Base-by-base conservation (phyloP, 441 rosid genomes). In the Adansonia rubrostipa region DNA sequence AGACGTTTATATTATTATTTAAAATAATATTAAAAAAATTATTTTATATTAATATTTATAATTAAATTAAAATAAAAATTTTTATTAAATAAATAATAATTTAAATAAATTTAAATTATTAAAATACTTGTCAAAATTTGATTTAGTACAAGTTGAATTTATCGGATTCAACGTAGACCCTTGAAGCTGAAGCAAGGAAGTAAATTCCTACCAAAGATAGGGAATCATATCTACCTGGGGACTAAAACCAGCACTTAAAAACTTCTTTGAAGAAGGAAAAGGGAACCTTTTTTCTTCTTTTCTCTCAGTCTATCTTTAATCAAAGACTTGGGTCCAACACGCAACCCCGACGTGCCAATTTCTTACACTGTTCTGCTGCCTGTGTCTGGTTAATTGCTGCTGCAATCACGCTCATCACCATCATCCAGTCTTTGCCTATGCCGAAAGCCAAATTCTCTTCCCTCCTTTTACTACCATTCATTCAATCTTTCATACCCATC, bases 341-440 rank as follows among this genome's bases (percentile, higher is more conserved):
- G 89, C 87, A 80, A 86, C 84, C 86, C 79, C 76, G 54, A 82
- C 88, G 80, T 84, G 82, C 83, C 82, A 78, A 57, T 75, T 62
- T 65, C 72, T 56, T 60, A 14, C 74, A 14, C 58, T 19, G 22
- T 13, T 64, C 56, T 63, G 20, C 66, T 19, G 47, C 67, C 57
- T 50, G 45, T 57, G 11, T 60, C 56, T 56, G 66, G 47, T 24
- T 42, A 3, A 36, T 36, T 14, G 40, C n/a, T 73, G 63, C 65
- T 24, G 40, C 40, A 36, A 36, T 44, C 56, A 8, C 47, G 72
- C 33, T 72, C 13, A 74, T 72, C 71, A 57, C 44, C 80, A 42
- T 74, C 62, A 48, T 56, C 72, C 73, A 71, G 50, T 79, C 78
- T 61, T 20, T 51, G 75, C 71, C 48, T 15, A 44, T 73, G 76